These are phyloP conservation scores for Colletotrichum liaoningense DNA, from an alignment of 2,329 filamentous ascomycete species.

Conservation along the genomic window DNA sequence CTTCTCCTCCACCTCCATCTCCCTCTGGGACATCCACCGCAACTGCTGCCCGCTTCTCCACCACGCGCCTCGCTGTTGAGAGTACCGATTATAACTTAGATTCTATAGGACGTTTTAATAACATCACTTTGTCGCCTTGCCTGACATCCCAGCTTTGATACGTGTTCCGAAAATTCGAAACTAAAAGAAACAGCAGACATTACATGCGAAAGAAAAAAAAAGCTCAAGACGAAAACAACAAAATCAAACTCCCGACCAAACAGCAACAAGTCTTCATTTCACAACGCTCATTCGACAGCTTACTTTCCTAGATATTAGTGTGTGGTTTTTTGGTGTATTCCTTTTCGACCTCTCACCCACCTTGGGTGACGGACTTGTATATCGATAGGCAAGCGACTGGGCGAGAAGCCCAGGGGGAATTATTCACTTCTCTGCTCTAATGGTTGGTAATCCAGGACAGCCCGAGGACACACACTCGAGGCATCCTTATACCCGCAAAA, in stretches of 20 bases:
- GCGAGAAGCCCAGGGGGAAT: not conserved
- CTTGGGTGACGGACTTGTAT: not conserved
- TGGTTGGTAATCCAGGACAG: not conserved
- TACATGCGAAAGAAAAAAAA: not conserved
- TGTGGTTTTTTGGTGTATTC: not conserved
- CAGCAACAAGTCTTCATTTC: not conserved
- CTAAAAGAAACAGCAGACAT: not conserved
- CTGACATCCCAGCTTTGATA: not conserved
- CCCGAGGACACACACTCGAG: not conserved
- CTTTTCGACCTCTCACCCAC: not conserved
- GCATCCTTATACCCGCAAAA: not conserved
- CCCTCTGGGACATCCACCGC: not conserved
- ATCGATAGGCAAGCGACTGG: not conserved
- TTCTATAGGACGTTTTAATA: slow-evolving; percentile 31
- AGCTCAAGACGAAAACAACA: not conserved
- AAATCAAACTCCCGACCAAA: not conserved
- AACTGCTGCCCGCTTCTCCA: slow-evolving; percentile 9
- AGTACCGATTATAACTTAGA: slow-evolving; percentile 32
- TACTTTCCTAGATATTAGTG: not conserved
- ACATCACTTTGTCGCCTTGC: slow-evolving; percentile 32
- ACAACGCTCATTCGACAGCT: not conserved
- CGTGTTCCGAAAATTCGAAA: not conserved
- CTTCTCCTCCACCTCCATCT: not conserved
- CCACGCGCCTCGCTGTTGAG: slow-evolving; percentile 27
- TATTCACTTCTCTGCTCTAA: not conserved